phyloP scores from a whole-genome alignment of 495 filamentous ascomycete species.

The Neurospora sp. region DNA sequence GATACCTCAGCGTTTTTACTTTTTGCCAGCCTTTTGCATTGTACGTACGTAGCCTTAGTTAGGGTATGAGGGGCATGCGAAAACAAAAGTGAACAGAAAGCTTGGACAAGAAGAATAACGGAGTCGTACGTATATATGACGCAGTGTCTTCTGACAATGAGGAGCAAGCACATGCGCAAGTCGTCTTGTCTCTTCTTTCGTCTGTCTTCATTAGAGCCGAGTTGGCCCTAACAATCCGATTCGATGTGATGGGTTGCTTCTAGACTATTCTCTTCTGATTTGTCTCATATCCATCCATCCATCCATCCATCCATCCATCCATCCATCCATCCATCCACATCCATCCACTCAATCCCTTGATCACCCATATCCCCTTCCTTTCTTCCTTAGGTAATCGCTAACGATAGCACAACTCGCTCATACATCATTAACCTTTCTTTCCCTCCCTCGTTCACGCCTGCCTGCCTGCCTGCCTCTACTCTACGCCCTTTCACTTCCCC shows the following conservation, averaged over 20 bases:
- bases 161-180: too few relatives aligned
- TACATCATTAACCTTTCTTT: slow-evolving; percentile 1
- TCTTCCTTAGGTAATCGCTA: not conserved
- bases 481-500: slow-evolving; percentile 76
- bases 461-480: too few relatives aligned
- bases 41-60: not conserved
- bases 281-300: not conserved
- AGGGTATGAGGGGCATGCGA: not conserved
- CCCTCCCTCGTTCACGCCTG: not conserved
- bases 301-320: too few relatives aligned
- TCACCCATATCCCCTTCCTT: not conserved
- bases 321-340: too few relatives aligned
- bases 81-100: not conserved
- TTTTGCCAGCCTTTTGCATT: not conserved
- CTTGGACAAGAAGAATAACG: not conserved
- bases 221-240: not conserved
- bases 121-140: not conserved
- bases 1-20: not conserved
- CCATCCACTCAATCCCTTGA: not conserved
- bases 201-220: not conserved
- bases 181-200: too few relatives aligned
- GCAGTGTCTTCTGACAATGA: not conserved
- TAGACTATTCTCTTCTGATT: not conserved
- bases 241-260: not conserved
- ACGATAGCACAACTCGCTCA: slow-evolving; percentile 9